Base-by-base conservation (phyloP, 1,284 basidiomycete species). In the Rhizopogon parksii region DNA sequence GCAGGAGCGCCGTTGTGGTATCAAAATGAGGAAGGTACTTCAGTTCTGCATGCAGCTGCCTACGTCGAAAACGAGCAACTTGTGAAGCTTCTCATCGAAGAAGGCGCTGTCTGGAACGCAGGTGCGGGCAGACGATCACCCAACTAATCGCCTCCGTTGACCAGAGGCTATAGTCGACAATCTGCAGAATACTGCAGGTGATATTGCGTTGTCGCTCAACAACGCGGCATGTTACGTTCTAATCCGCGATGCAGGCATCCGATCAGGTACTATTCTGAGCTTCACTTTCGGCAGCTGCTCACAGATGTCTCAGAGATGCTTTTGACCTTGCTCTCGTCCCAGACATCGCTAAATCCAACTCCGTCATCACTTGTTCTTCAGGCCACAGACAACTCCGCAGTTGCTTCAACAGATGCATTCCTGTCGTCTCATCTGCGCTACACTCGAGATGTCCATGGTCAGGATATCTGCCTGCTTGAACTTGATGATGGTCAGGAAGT, bases 71-170 rank as follows among this genome's bases (percentile, higher is more conserved):
- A 88, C 57, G 66, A 75, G 2, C 73, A 77, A 7, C 69, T 94
- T 4, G 74, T 90, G 6, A 75, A 78, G 51, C 62, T 79, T 3
- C 72, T 98, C 38, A 74, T 99, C 27, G 74, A 83, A n/a, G 76
- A 82, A 49, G 94, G 95, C 2, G 94, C 92, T 0, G 65, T 94
- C 0, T 99, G 95, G 95, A 97, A 96, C 67, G 80, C 88, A 54
- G 83, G 90, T 84, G 55, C 58, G 77, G 21, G 60, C 24, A 37
- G 37, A 21, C 24, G 30, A 21, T 8, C 37, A 12, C 42, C 42
- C 36, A 3, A 27, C 15, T 3, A 19, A 19, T 35, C 36, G 39
- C 49, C 30, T 9, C 8, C 30, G 2, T 43, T 30, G 40, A 45
- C 42, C 21, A 27, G n/a, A 39, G 6, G 14, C 0, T 34, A 8